phyloP scores from a whole-genome alignment of 2,329 filamentous ascomycete genomes.

The Helicocarpus griseus region DNA sequence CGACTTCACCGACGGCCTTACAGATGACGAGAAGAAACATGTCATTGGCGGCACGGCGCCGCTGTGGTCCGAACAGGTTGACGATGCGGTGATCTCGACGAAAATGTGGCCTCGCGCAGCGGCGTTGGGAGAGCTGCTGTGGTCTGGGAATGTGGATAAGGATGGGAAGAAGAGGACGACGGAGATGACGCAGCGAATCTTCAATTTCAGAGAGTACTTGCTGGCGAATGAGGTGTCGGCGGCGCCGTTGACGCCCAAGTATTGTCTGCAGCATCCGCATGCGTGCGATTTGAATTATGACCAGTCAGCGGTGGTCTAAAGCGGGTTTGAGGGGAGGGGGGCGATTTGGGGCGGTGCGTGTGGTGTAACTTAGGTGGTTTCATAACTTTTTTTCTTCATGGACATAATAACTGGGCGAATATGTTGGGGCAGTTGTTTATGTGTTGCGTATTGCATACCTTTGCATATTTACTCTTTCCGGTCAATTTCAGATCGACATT shows the following conservation, averaged over 20 bases:
- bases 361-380: no score
- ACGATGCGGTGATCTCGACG: conserved; percentile 41
- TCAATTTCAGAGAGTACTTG: conserved; percentile 52
- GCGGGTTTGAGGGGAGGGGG: no score
- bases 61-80: conserved; percentile 47
- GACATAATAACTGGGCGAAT: no score
- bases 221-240: conserved; percentile 46
- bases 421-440: no score
- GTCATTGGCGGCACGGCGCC: conserved; percentile 44
- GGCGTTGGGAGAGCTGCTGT: conserved; percentile 46
- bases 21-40: conserved; percentile 37
- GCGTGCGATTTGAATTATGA: conserved; percentile 47
- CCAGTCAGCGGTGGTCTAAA: conserved; percentile 31
- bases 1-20: conserved; percentile 45
- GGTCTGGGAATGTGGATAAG: conserved; percentile 45
- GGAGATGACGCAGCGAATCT: conserved; percentile 44
- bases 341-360: no score
- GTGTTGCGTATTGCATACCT: no score
- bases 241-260: conserved; percentile 45
- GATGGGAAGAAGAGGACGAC: conserved; percentile 44
- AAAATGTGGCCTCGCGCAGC: conserved; percentile 50
- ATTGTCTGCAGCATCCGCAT: conserved; percentile 49
- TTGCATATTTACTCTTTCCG: no score
- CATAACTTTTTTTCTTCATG: no score
- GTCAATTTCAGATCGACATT: no score